Percentiles rank a stretch among this genome's conserved stretches.
Evolutionary conservation across 768 basidiomycete genomes (phyloP).

Genomic region (Plicaturopsis crispa): DNA sequence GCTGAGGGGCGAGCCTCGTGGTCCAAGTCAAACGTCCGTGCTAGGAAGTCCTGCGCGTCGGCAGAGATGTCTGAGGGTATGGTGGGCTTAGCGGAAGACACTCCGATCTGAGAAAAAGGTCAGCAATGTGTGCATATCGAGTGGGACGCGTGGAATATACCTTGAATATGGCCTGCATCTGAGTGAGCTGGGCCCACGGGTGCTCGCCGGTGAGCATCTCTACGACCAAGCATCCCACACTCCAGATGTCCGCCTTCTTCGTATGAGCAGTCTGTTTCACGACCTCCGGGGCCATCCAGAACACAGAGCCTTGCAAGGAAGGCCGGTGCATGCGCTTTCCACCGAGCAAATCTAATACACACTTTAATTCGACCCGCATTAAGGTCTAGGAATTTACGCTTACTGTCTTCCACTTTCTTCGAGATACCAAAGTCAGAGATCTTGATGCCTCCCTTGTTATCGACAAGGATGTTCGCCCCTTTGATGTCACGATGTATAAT

Average conservation of each 20-base stretch:
- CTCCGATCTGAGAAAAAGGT: slow-evolving; percentile 61
- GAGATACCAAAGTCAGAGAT: slow-evolving; percentile 97
- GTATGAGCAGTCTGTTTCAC: slow-evolving; percentile 94
- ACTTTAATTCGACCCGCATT: background rate
- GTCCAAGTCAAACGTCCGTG: slow-evolving; percentile 80
- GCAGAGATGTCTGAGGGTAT: slow-evolving; percentile 88
- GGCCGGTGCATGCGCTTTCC: slow-evolving; percentile 79
- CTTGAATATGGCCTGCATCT: slow-evolving; percentile 99
- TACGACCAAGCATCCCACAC: slow-evolving; percentile 88
- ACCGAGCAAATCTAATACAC: slow-evolving; percentile 29
- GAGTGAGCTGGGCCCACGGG: slow-evolving; percentile 91
- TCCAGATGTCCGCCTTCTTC: slow-evolving; percentile 93
- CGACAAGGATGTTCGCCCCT: slow-evolving; percentile 96
- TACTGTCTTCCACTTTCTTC: slow-evolving; percentile 95
- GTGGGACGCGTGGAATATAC: slow-evolving; percentile 27
- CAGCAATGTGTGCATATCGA: background rate
- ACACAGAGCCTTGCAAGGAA: slow-evolving; percentile 94
- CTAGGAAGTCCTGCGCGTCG: slow-evolving; percentile 84
- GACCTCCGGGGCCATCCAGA: slow-evolving; percentile 99
- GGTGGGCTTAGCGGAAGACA: slow-evolving; percentile 78
- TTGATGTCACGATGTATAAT: slow-evolving; percentile 99
- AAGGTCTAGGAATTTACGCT: slow-evolving; percentile 25
- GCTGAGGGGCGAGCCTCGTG: slow-evolving; percentile 78
- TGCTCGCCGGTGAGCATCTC: slow-evolving; percentile 97
- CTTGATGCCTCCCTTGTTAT: slow-evolving; percentile 96